Conservation (phyloP, 352 stramenopile genomes). For the Globisporangium recalcitrans region DNA sequence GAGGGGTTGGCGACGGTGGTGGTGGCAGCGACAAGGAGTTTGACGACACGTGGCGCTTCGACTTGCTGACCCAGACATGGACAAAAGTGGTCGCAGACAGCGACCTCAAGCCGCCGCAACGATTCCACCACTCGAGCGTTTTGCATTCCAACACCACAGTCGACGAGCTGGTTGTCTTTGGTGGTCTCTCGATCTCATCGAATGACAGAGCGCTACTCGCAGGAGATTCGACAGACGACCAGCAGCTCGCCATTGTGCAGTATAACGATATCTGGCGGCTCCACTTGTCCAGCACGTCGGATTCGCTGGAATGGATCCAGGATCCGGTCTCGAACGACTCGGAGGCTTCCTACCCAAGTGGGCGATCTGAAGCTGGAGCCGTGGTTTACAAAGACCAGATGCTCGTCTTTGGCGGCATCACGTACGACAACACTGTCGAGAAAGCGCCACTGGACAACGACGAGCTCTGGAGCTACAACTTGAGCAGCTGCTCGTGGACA, state of each 20-base stretch:
- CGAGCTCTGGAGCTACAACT: slow-evolving; percentile 63
- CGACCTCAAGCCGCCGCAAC: slow-evolving; percentile 23
- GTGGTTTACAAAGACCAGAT: slow-evolving; percentile 46
- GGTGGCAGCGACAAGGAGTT: slow-evolving; percentile 41
- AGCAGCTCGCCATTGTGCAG: slow-evolving; percentile 30
- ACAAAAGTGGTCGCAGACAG: slow-evolving; percentile 19
- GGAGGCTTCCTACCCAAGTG: slow-evolving; percentile 16
- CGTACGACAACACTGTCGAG: slow-evolving; percentile 43
- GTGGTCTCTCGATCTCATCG: slow-evolving; percentile 35
- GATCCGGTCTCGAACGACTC: slow-evolving; percentile 19
- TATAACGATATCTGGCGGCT: slow-evolving; percentile 55
- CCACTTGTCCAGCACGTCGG: slow-evolving; percentile 16
- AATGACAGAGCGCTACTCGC: slow-evolving; percentile 1
- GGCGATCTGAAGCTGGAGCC: slow-evolving; percentile 44
- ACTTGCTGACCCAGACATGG: slow-evolving; percentile 33
- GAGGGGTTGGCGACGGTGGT: slow-evolving; percentile 36
- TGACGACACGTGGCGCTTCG: slow-evolving; percentile 71
- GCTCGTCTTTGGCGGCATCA: slow-evolving; percentile 66
- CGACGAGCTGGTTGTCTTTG: slow-evolving; percentile 47
- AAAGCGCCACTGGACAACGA: slow-evolving; percentile 39
- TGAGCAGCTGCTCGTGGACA: slow-evolving; percentile 35
- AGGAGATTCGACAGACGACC: neutral
- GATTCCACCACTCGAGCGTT: slow-evolving; percentile 38
- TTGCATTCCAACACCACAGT: slow-evolving; percentile 37
- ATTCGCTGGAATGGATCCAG: slow-evolving; percentile 27